Evolutionary conservation across 805 yeast genomes (phyloP), one percentile per base, ranked within the genome.

Genomic region (Zygoascus biomembranicola): DNA sequence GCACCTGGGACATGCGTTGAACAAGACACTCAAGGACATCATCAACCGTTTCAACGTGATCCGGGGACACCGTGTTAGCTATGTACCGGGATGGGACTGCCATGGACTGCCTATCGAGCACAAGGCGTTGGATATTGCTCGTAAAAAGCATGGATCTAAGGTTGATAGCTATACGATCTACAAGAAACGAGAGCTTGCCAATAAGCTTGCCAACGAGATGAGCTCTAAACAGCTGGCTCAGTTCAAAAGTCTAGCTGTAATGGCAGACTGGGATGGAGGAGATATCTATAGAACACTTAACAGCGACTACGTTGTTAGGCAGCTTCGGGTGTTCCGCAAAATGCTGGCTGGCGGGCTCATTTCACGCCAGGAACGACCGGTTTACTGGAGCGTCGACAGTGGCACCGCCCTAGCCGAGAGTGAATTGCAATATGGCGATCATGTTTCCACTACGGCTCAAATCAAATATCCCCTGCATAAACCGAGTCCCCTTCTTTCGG

Each of bases 71-170:
- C 75, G 76, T 49, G 81, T 94, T 2, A 74, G 77, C 51, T 94
- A 87, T 63, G 76, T 77, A 43, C 97, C 98, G 0, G 99, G 99
- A 0, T 94, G 99, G 98, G 99, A 94, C 67, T 94, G 99, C 65
- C 99, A 94, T 71, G 99, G 99, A 0, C 73, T 94, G 41, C 99
- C 99, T 1, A 94, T 94, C 57, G 99, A 94, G 68, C 74, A 88
- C 65, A 90, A 90, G 62, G 95, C 95, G 0, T 68, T 88, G 20
- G 63, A 66, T 67, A 77, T 68, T 60, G 77, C 70, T 56, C 68
- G 68, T 47, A 72, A 59, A 63, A 67, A 63, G 39, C 68, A 73
- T 49, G 58, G 59, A 8, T 61, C 66, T 32, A 67, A 50, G 19
- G 60, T 62, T 20, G 50, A 55, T 23, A 44, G 45, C 18, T 69